A percentile compares a stretch with the other conserved stretches of the same genome.
phyloP scores from a whole-genome alignment of 2,329 filamentous ascomycete genomes.

The Cercospora sojina region DNA sequence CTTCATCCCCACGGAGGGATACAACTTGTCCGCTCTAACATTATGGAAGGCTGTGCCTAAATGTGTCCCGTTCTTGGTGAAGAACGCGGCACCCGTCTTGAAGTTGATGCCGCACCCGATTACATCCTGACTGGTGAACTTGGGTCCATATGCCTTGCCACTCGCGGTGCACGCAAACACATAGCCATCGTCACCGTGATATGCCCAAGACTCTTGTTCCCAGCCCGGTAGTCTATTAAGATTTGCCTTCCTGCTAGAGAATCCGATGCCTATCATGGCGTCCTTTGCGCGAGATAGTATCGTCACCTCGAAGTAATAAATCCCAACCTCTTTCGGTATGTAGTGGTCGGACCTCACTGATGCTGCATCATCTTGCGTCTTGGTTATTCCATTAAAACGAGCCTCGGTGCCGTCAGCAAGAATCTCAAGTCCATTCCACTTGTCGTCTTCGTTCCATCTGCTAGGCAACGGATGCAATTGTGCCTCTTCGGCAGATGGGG shows the following conservation, averaged over 20 bases:
- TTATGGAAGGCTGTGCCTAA: conserved; percentile 67
- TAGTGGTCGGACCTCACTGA: conserved; percentile 78
- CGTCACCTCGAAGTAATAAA: conserved; percentile 87
- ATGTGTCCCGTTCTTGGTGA: conserved; percentile 63
- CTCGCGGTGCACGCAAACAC: conserved; percentile 60
- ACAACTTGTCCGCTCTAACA: conserved; percentile 61
- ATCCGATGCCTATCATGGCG: conserved; percentile 58
- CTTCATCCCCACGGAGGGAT: conserved; percentile 66
- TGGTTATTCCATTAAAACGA: conserved; percentile 56
- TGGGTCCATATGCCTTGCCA: conserved; percentile 59
- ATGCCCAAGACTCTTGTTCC: conserved; percentile 66
- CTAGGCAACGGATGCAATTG: conserved; percentile 70
- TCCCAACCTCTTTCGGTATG: conserved; percentile 85
- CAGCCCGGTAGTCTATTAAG: conserved; percentile 63
- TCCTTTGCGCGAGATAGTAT: conserved; percentile 67
- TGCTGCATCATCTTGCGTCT: conserved; percentile 71
- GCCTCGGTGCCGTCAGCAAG: conserved; percentile 72
- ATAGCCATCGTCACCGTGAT: conserved; percentile 66
- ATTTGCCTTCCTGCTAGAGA: conserved; percentile 59
- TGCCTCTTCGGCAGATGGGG: conserved; percentile 55
- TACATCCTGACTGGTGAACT: conserved; percentile 59
- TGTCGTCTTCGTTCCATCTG: conserved; percentile 79
- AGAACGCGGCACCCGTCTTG: conserved; percentile 60
- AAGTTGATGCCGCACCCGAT: conserved; percentile 67
- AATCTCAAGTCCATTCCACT: conserved; percentile 70